A percentile compares a stretch with the other conserved stretches of the same genome.
Evolutionary conservation across 768 basidiomycete genomes (phyloP).

Genomic region (Leccinum uliginosum): DNA sequence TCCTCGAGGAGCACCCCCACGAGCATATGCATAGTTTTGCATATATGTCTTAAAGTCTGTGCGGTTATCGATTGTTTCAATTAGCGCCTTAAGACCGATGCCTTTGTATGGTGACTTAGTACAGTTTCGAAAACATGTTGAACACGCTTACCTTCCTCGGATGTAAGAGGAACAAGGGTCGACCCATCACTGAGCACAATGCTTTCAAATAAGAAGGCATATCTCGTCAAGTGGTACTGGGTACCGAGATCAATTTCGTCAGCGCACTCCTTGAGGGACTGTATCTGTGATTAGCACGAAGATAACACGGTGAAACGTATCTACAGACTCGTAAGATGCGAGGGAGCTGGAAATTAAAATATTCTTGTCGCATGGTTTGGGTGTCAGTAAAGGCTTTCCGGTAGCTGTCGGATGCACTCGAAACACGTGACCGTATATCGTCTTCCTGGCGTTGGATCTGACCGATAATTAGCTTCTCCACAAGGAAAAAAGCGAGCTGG

Average conservation of each 20-base stretch:
- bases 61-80: conserved; percentile 91
- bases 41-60: conserved; percentile 95
- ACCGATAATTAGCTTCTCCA: conserved; percentile 6
- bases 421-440: conserved; percentile 84
- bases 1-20: conserved; percentile 61
- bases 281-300: conserved; percentile 10
- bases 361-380: conserved; percentile 90
- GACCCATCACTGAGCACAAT: conserved; percentile 86
- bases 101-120: conserved; percentile 30
- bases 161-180: conserved; percentile 67
- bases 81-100: conserved; percentile 77
- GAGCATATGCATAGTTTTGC: conserved; percentile 95
- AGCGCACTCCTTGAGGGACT: conserved; percentile 91
- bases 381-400: conserved; percentile 87
- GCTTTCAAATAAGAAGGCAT: conserved; percentile 91
- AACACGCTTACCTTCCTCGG: conserved; percentile 56
- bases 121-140: background rate
- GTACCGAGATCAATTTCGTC: conserved; percentile 98
- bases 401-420: conserved; percentile 80
- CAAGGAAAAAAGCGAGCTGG: conserved; percentile 5
- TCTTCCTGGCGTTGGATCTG: conserved; percentile 93
- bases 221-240: conserved; percentile 93
- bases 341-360: conserved; percentile 96
- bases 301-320: background rate
- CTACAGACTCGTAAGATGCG: conserved; percentile 80